These are phyloP conservation scores for Yamadazyma blattariae DNA, from an alignment of 1,139 yeast genomes.

Conservation along the genomic window DNA sequence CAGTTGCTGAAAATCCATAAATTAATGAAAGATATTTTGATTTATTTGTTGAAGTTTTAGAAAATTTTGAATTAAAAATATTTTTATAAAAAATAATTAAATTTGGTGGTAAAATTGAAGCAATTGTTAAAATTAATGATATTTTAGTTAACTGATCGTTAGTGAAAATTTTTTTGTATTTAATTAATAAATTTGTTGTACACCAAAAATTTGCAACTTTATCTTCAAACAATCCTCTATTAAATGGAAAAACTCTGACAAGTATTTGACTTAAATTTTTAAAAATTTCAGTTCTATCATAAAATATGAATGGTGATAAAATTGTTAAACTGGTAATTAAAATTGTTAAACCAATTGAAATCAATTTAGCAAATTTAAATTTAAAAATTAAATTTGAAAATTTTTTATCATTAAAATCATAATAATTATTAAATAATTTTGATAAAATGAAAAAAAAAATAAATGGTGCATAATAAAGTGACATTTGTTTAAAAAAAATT, in stretches of 20 bases:
- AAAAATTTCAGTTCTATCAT: slow-evolving; percentile 14
- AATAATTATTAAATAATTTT: slow-evolving; percentile 23
- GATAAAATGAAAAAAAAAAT: slow-evolving; percentile 75
- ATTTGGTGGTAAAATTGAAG: slow-evolving; percentile 68
- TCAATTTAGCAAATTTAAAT: slow-evolving; percentile 44
- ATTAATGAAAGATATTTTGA: slow-evolving; percentile 23
- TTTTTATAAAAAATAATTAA: slow-evolving; percentile 51
- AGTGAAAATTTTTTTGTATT: slow-evolving; percentile 58
- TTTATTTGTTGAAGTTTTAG: slow-evolving; percentile 16
- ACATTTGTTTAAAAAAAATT: slow-evolving; percentile 91
- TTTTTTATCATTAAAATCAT: slow-evolving; percentile 13
- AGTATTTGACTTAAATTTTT: slow-evolving; percentile 35
- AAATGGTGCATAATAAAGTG: slow-evolving; percentile 87
- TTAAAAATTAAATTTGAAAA: slow-evolving; percentile 9
- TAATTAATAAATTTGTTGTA: slow-evolving; percentile 72
- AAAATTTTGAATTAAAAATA: slow-evolving; percentile 31
- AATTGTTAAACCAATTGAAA: slow-evolving; percentile 64
- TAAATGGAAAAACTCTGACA: slow-evolving; percentile 82
- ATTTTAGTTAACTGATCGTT: slow-evolving; percentile 58
- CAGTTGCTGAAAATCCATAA: slow-evolving; percentile 79
- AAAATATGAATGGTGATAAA: slow-evolving; percentile 59
- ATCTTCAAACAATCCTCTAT: slow-evolving; percentile 94
- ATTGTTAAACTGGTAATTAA: slow-evolving; percentile 49
- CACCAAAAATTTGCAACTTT: slow-evolving; percentile 99
- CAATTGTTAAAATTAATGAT: slow-evolving; percentile 62